Conservation (phyloP, 2,329 filamentous ascomycete genomes). For the Sordariomycetes sp. region DNA sequence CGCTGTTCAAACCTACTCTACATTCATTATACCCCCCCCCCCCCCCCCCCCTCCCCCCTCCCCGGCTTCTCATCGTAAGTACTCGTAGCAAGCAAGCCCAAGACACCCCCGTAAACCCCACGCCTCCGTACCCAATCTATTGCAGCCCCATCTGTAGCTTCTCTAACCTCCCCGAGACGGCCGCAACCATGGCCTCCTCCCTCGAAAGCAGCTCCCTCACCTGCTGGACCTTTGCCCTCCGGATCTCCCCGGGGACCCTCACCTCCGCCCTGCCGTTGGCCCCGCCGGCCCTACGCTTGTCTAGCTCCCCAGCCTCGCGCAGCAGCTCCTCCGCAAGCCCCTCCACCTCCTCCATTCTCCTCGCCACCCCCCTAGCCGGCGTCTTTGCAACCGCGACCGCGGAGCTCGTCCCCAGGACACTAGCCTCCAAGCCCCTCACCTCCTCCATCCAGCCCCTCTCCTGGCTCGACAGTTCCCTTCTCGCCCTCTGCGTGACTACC, state of each 20-base stretch:
- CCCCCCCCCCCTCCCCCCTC: too few species aligned
- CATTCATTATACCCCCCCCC: too few species aligned
- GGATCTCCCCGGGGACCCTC: conserved; percentile 44
- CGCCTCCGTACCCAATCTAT: too few species aligned
- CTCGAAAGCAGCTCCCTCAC: conserved; percentile 51
- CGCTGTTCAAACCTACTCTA: too few species aligned
- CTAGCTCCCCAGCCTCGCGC: conserved; percentile 30
- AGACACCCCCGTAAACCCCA: too few species aligned
- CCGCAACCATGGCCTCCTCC: conserved; percentile 56
- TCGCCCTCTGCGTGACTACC: conserved; percentile 25
- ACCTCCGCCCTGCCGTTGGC: conserved; percentile 15
- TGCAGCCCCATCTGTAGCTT: conserved; percentile 26
- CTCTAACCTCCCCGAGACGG: conserved; percentile 48
- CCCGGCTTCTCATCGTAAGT: too few species aligned
- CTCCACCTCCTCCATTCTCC: conserved; percentile 44
- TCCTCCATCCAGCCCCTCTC: conserved; percentile 31
- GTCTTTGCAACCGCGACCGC: conserved; percentile 9
- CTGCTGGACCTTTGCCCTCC: conserved; percentile 48
- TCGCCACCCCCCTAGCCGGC: conserved; percentile 34
- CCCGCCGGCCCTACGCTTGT: conserved; percentile 8
- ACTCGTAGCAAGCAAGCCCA: too few species aligned
- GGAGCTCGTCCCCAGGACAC: conserved; percentile 21
- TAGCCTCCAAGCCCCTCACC: conserved; percentile 39
- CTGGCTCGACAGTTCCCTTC: conserved; percentile 28
- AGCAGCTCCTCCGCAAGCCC: conserved; percentile 37